These are phyloP conservation scores for Ustilago sp. DNA, from an alignment of 1,284 basidiomycete species.

Conservation along the genomic window DNA sequence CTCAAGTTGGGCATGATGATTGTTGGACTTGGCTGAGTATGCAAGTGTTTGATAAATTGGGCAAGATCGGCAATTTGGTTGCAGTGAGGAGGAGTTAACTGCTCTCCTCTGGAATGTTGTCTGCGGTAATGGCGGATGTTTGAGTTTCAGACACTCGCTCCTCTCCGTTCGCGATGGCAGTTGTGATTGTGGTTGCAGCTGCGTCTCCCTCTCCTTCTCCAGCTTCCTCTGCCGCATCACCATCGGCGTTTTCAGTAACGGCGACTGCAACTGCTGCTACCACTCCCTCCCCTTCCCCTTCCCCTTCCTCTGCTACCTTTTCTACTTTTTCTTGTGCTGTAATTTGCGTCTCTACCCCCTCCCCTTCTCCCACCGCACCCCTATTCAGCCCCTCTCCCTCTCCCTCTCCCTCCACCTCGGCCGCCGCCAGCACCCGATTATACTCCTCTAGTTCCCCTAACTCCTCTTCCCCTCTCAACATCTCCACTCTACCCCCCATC, in stretches of 20 bases:
- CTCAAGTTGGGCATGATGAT: too few species aligned
- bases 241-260: neutral
- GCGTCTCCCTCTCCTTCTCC: neutral
- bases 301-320: neutral
- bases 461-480: conserved; percentile 19
- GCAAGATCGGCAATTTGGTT: too few species aligned
- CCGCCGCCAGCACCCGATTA: neutral
- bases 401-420: neutral
- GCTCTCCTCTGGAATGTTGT: too few species aligned
- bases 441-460: conserved; percentile 17
- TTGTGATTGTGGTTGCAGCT: neutral
- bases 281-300: neutral
- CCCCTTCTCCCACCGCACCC: conserved; percentile 3
- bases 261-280: neutral
- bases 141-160: neutral
- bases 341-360: neutral
- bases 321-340: neutral
- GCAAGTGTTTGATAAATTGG: too few species aligned
- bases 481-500: neutral
- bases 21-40: too few species aligned
- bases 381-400: neutral
- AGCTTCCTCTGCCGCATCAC: neutral
- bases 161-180: neutral
- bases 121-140: too few species aligned
- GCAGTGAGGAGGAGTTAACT: too few species aligned